A percentile compares a stretch with the other conserved stretches of the same genome.
Conservation (phyloP, 1,284 basidiomycete genomes). For the Agroathelia rolfsii region DNA sequence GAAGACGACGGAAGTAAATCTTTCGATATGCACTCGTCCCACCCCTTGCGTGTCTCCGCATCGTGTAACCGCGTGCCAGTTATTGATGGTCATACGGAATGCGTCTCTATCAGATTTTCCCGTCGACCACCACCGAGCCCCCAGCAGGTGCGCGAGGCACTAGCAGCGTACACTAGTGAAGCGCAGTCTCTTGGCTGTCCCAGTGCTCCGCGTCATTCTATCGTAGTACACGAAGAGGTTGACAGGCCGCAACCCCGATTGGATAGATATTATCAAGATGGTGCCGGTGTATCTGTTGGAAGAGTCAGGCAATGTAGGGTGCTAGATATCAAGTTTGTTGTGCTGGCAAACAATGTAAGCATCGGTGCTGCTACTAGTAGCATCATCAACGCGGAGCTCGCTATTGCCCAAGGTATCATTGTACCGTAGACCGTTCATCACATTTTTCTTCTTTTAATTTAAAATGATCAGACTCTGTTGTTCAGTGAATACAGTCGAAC, state of each 20-base stretch:
- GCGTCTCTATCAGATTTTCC: slow-evolving; percentile 82
- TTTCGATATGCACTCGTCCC: slow-evolving; percentile 81
- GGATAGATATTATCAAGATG: slow-evolving; percentile 86
- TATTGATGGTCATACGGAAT: slow-evolving; percentile 85
- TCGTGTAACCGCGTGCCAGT: slow-evolving; percentile 90
- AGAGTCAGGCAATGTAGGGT: slow-evolving; percentile 86
- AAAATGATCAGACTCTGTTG: too few relatives aligned
- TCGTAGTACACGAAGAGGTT: slow-evolving; percentile 85
- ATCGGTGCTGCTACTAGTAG: slow-evolving; percentile 96
- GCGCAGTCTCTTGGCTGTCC: slow-evolving; percentile 78
- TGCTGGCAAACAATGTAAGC: slow-evolving; percentile 90
- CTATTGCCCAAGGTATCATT: slow-evolving; percentile 73
- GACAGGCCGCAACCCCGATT: slow-evolving; percentile 93
- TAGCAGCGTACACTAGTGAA: slow-evolving; percentile 68
- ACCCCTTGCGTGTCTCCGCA: slow-evolving; percentile 82
- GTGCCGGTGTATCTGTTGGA: slow-evolving; percentile 89
- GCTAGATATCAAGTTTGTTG: slow-evolving; percentile 93
- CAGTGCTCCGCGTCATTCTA: slow-evolving; percentile 79
- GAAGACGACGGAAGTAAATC: slow-evolving; percentile 42
- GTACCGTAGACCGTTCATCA: slow-evolving; percentile 17
- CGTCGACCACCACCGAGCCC: slow-evolving; percentile 75
- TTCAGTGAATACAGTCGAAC: too few relatives aligned
- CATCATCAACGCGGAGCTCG: slow-evolving; percentile 95
- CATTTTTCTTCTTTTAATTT: too few relatives aligned
- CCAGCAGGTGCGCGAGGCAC: slow-evolving; percentile 81